A percentile compares a stretch with the other conserved stretches of the same genome.
Evolutionary conservation across 768 basidiomycete genomes (phyloP).

Genomic region (Amanita pallidorosea): DNA sequence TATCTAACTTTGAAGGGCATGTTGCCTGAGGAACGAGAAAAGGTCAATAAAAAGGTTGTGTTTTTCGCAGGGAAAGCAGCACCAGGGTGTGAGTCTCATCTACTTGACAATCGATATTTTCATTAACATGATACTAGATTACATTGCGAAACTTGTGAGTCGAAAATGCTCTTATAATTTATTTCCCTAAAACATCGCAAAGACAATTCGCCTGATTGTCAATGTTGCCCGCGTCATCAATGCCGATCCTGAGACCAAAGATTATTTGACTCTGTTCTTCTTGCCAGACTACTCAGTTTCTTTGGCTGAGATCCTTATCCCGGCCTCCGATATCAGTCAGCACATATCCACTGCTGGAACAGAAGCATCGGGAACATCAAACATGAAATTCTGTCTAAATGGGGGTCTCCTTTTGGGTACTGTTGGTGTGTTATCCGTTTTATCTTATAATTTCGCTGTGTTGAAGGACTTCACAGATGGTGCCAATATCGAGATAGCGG

Average conservation of each 20-base stretch:
- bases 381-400: constrained; percentile 87
- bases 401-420: constrained; percentile 86
- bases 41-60: constrained; percentile 77
- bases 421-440: constrained; percentile 33
- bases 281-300: constrained; percentile 92
- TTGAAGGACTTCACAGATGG: constrained; percentile 45
- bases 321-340: constrained; percentile 90
- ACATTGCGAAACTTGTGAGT: constrained; percentile 79
- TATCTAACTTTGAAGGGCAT: constrained; percentile 77
- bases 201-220: constrained; percentile 90
- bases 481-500: constrained; percentile 94
- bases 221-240: constrained; percentile 78
- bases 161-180: background rate
- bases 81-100: constrained; percentile 58
- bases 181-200: background rate
- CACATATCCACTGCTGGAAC: constrained; percentile 98
- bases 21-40: constrained; percentile 69
- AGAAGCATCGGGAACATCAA: constrained; percentile 74
- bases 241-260: constrained; percentile 78
- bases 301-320: constrained; percentile 74
- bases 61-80: constrained; percentile 98
- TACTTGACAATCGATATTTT: background rate
- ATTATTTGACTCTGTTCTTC: constrained; percentile 86
- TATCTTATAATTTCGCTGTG: background rate
- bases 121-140: constrained; percentile 35